These are phyloP conservation scores for Sequoiadendron giganteum DNA, from an alignment of 75 land plant species.

Conservation along the genomic window DNA sequence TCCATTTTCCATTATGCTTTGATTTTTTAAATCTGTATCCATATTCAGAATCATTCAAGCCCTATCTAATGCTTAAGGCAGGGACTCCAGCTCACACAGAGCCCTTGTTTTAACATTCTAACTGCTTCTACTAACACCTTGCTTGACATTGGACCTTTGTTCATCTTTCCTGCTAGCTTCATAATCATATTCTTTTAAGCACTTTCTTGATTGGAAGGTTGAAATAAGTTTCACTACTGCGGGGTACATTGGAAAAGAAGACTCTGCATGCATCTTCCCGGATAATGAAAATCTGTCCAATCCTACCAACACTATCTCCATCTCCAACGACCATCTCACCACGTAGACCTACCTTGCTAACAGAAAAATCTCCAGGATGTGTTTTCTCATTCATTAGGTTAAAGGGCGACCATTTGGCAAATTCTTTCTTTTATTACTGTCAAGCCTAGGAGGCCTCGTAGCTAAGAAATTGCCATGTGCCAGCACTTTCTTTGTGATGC, in stretches of 20 bases:
- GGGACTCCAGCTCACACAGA: no score
- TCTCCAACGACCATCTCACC: conserved; percentile 13
- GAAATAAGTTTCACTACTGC: conserved; percentile 8
- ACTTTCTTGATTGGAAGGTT: conserved; percentile 13
- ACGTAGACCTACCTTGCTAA: conserved; percentile 32
- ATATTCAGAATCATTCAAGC: no score
- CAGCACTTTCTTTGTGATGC: conserved; percentile 51
- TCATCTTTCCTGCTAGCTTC: conserved; percentile 19
- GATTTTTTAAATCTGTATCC: no score
- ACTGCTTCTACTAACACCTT: background rate
- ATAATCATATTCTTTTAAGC: conserved; percentile 15
- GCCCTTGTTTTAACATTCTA: no score
- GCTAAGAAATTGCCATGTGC: conserved; percentile 36
- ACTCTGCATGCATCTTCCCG: conserved; percentile 15
- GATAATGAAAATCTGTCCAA: background rate
- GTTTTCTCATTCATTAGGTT: conserved; percentile 17
- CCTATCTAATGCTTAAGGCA: no score
- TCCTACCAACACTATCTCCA: background rate
- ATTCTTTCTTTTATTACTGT: conserved; percentile 5
- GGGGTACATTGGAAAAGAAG: conserved; percentile 26
- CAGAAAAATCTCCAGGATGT: conserved; percentile 27
- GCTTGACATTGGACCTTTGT: background rate
- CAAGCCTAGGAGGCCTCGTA: conserved; percentile 3
- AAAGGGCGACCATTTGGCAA: conserved; percentile 19
- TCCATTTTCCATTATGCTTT: no score